Evolutionary conservation across 179 eudicot genomes (phyloP).

Genomic region (Amaranthus tricolor): DNA sequence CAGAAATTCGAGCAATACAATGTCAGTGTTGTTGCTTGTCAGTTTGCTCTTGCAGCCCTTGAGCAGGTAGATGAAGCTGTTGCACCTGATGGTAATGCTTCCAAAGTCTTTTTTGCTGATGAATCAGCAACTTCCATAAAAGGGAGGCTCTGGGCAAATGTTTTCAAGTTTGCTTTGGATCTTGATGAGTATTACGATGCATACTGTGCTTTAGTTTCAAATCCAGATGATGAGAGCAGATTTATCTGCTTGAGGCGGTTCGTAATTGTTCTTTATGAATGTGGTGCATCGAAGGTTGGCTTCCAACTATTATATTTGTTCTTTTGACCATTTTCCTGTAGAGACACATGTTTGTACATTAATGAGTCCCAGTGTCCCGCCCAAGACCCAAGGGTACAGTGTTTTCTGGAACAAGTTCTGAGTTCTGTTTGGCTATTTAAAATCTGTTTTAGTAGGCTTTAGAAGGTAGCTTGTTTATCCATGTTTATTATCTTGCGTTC

Average conservation of each 20-base stretch:
- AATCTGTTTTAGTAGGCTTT: neutral
- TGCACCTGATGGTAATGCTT: slow-evolving; percentile 32
- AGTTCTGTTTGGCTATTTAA: neutral
- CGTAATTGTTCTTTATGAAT: slow-evolving; percentile 88
- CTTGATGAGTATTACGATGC: slow-evolving; percentile 75
- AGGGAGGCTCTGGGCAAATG: slow-evolving; percentile 99
- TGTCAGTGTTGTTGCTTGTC: slow-evolving; percentile 84
- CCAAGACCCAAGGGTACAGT: neutral
- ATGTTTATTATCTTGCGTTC: neutral
- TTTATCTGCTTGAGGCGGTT: slow-evolving; percentile 88
- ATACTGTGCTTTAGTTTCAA: slow-evolving; percentile 93
- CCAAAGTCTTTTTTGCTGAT: slow-evolving; percentile 24
- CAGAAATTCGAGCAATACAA: slow-evolving; percentile 91
- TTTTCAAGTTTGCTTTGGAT: slow-evolving; percentile 87
- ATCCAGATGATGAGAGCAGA: slow-evolving; percentile 97
- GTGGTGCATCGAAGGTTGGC: slow-evolving; percentile 81
- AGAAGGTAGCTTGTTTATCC: neutral
- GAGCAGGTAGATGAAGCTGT: slow-evolving; percentile 95
- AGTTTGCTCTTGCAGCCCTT: slow-evolving; percentile 94
- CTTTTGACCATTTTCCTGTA: neutral
- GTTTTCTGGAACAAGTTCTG: neutral
- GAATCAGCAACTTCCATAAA: slow-evolving; percentile 65
- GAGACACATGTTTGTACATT: neutral
- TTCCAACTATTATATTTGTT: slow-evolving; percentile 13
- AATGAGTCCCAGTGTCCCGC: neutral